Conservation (phyloP, 805 yeast genomes). For the Grigorovia humatica region DNA sequence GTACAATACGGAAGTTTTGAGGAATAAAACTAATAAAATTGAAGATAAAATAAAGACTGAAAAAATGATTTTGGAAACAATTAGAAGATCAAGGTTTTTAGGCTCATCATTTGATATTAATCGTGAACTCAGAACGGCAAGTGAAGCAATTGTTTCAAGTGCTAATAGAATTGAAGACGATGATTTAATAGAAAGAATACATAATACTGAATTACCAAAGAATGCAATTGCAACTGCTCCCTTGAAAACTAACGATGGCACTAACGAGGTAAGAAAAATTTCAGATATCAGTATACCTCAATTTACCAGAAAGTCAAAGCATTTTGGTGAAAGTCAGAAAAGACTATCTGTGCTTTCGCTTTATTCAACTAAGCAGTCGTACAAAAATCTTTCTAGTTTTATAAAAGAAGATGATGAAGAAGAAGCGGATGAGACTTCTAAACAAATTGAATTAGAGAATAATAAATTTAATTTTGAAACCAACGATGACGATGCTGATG, state of each 20-base stretch:
- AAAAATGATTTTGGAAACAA: slow-evolving; percentile 31
- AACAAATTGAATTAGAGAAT: slow-evolving; percentile 9
- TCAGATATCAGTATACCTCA: slow-evolving; percentile 61
- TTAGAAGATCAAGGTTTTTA: slow-evolving; percentile 35
- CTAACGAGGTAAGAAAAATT: slow-evolving; percentile 37
- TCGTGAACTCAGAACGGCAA: slow-evolving; percentile 21
- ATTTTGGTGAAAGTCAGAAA: slow-evolving; percentile 51
- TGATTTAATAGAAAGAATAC: neutral
- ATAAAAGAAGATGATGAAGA: slow-evolving; percentile 22
- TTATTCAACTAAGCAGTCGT: slow-evolving; percentile 59
- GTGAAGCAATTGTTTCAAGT: slow-evolving; percentile 3
- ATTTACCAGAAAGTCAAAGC: slow-evolving; percentile 57
- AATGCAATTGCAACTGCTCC: slow-evolving; percentile 20
- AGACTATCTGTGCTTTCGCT: slow-evolving; percentile 63
- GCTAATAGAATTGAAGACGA: slow-evolving; percentile 1
- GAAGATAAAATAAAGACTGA: slow-evolving; percentile 19
- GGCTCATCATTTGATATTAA: slow-evolving; percentile 33
- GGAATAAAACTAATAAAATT: slow-evolving; percentile 6
- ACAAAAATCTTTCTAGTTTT: slow-evolving; percentile 43
- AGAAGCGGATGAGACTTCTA: slow-evolving; percentile 1
- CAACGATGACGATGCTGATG: slow-evolving; percentile 12
- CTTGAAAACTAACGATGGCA: slow-evolving; percentile 9
- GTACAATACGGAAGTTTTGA: neutral
- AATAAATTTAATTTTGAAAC: slow-evolving; percentile 20
- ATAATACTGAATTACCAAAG: slow-evolving; percentile 14